A percentile compares a stretch with the other conserved stretches of the same genome.
Evolutionary conservation across 2,329 filamentous ascomycete species (phyloP).

Genomic region (Hypoxylon sp.): DNA sequence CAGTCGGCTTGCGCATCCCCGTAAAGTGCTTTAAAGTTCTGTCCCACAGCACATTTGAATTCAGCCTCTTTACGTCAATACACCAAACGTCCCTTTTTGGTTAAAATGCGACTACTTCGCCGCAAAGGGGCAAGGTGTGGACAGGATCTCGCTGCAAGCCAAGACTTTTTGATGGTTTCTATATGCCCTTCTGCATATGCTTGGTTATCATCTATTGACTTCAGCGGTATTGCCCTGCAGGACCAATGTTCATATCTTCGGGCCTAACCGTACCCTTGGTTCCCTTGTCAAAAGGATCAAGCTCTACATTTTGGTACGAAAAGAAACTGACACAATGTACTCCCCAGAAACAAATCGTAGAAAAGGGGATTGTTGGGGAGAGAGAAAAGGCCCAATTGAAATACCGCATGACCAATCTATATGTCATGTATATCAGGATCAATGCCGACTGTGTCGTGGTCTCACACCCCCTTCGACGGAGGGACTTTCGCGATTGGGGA

Average conservation of each 20-base stretch:
- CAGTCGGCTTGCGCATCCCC: not conserved
- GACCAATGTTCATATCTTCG: slow-evolving; percentile 5
- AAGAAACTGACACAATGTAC: not conserved
- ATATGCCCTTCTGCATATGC: slow-evolving; percentile 8
- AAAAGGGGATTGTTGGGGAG: not conserved
- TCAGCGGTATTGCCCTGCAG: slow-evolving; percentile 35
- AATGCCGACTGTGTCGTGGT: slow-evolving; percentile 8
- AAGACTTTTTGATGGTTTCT: slow-evolving; percentile 28
- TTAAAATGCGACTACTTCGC: slow-evolving; percentile 24
- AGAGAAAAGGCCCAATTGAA: not conserved
- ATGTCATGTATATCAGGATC: slow-evolving; percentile 18
- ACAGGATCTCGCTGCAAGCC: slow-evolving; percentile 37
- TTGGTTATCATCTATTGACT: slow-evolving; percentile 13
- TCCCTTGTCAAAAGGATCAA: slow-evolving; percentile 3
- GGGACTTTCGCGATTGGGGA: slow-evolving; percentile 2
- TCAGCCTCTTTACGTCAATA: slow-evolving; percentile 38
- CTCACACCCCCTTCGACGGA: slow-evolving; percentile 8
- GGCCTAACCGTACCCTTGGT: slow-evolving; percentile 18
- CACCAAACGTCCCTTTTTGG: slow-evolving; percentile 23
- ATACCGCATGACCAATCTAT: slow-evolving; percentile 9
- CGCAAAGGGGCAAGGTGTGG: slow-evolving; percentile 13
- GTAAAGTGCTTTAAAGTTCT: slow-evolving; percentile 3
- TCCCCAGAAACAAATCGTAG: not conserved
- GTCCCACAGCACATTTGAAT: slow-evolving; percentile 22
- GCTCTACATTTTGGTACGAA: not conserved